A percentile compares a stretch with the other conserved stretches of the same genome.
phyloP scores from a whole-genome alignment of 306 rosid species.

The Medicago ruthenica region DNA sequence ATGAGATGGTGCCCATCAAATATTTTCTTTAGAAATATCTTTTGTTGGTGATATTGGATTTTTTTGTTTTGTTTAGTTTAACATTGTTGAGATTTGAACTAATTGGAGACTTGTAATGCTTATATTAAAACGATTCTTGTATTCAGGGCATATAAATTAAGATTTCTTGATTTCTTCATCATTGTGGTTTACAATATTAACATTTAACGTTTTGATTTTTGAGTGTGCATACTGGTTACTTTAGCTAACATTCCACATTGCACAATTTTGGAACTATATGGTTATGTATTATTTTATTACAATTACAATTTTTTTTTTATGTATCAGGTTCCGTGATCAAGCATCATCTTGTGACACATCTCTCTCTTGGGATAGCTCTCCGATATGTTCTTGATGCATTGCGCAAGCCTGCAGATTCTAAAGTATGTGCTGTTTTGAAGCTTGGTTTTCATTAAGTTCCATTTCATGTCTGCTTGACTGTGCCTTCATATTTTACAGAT shows the following conservation, averaged over 20 bases:
- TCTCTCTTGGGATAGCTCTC: conserved; percentile 92
- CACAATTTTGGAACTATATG: background rate
- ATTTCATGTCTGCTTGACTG: conserved; percentile 37
- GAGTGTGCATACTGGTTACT: conserved; percentile 9
- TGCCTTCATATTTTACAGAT: conserved; percentile 64
- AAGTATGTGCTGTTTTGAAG: conserved; percentile 60
- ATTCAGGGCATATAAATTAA: background rate
- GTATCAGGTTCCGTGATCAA: conserved; percentile 85
- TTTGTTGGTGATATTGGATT: conserved; percentile 1
- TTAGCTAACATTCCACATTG: background rate
- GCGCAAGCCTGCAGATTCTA: conserved; percentile 98
- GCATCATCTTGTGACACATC: conserved; percentile 95
- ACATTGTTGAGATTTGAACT: conserved; percentile 7
- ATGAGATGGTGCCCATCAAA: background rate
- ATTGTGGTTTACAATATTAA: conserved; percentile 2
- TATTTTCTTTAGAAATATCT: background rate
- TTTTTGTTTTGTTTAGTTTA: background rate
- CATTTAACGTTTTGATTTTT: conserved; percentile 16
- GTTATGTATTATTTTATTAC: conserved; percentile 12
- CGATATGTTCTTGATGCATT: conserved; percentile 95
- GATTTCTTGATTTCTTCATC: background rate
- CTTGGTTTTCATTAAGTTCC: conserved; percentile 29
- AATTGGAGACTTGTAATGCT: background rate
- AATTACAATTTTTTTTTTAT: conserved; percentile 13
- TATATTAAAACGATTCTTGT: background rate